A percentile compares a stretch with the other conserved stretches of the same genome.
phyloP scores from a whole-genome alignment of 805 yeast genomes.

The Suhomyces vadensis region DNA sequence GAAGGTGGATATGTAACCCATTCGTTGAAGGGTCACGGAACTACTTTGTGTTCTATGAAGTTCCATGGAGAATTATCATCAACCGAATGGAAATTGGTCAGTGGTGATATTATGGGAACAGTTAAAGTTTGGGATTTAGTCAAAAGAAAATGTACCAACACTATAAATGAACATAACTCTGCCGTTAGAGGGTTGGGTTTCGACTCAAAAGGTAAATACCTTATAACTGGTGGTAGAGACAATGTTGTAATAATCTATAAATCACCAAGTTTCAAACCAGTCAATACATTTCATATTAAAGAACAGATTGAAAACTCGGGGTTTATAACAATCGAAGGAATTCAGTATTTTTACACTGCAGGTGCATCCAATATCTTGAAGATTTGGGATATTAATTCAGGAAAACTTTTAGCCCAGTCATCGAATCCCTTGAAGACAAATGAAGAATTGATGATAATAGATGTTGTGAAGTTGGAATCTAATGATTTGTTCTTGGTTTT shows the following conservation, averaged over 20 bases:
- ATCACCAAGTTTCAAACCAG: conserved; percentile 49
- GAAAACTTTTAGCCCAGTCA: conserved; percentile 47
- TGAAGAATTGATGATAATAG: conserved; percentile 74
- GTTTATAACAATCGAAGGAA: conserved; percentile 40
- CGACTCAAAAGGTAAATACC: conserved; percentile 47
- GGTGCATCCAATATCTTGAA: conserved; percentile 74
- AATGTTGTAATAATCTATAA: conserved; percentile 64
- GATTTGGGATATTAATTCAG: conserved; percentile 59
- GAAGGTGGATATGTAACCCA: conserved; percentile 88
- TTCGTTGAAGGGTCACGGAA: conserved; percentile 89
- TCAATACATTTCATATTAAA: conserved; percentile 67
- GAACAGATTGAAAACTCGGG: conserved; percentile 76
- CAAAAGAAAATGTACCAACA: conserved; percentile 66
- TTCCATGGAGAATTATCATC: conserved; percentile 75
- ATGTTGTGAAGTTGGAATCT: conserved; percentile 46
- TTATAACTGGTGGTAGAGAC: conserved; percentile 90
- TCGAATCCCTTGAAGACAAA: conserved; percentile 53
- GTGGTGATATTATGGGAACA: conserved; percentile 63
- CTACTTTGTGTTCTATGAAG: conserved; percentile 71
- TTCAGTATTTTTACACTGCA: conserved; percentile 60
- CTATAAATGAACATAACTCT: conserved; percentile 71
- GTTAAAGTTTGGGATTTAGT: conserved; percentile 65
- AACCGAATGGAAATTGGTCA: conserved; percentile 71
- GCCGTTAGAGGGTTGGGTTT: conserved; percentile 87
- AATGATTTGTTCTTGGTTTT: conserved; percentile 52